A percentile compares a stretch with the other conserved stretches of the same genome.
Conservation (phyloP, 306 rosid genomes). For the Quercus ilex region DNA sequence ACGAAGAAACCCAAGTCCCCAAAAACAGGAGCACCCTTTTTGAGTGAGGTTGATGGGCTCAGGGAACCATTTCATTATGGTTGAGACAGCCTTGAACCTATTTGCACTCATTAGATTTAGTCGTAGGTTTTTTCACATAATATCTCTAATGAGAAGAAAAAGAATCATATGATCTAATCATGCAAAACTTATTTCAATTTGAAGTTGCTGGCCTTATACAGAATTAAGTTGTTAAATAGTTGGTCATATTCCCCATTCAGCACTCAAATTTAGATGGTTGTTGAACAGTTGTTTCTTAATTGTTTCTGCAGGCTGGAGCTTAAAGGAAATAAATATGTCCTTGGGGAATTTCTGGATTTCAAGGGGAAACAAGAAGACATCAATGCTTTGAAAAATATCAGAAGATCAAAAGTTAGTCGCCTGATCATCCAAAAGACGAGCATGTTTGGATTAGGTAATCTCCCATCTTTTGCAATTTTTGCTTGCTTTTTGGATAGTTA, state of each 20-base stretch:
- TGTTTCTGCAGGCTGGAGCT: constrained; percentile 69
- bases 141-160: too few species aligned
- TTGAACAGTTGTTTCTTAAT: not conserved
- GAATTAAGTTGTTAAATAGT: not conserved
- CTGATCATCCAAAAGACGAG: constrained; percentile 72
- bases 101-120: not conserved
- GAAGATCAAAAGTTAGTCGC: constrained; percentile 75
- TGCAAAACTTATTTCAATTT: not conserved
- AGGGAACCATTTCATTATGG: not conserved
- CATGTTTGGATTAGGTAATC: constrained; percentile 92
- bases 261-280: not conserved
- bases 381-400: constrained; percentile 53
- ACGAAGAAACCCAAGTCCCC: too few species aligned
- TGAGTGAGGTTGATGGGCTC: not conserved
- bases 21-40: too few species aligned
- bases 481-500: not conserved
- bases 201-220: not conserved
- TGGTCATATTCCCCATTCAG: not conserved
- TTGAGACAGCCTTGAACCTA: not conserved
- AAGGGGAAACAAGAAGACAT: constrained; percentile 85
- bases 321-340: constrained; percentile 62
- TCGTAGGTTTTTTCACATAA: too few species aligned
- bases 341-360: constrained; percentile 91
- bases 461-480: constrained; percentile 5
- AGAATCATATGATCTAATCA: too few species aligned